phyloP scores from a whole-genome alignment of 192 early-diverging fungal species.

The Coemansia sp. region DNA sequence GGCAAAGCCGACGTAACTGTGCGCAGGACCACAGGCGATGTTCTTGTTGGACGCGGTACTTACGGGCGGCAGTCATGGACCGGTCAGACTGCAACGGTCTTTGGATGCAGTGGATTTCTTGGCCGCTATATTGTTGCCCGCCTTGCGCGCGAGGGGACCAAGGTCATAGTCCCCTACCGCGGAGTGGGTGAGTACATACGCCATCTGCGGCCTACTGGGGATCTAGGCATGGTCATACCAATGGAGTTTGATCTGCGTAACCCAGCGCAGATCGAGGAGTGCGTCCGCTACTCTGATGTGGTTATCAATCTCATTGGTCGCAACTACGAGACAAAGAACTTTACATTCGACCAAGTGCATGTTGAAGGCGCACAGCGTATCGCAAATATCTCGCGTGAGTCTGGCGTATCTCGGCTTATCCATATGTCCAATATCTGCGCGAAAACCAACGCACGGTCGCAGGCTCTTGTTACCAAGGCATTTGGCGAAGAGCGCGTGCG shows the following conservation, averaged over 20 bases:
- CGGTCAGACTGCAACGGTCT: constrained; percentile 91
- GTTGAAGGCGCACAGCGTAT: constrained; percentile 78
- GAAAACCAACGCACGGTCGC: constrained; percentile 67
- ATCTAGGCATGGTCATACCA: constrained; percentile 90
- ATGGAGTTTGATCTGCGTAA: constrained; percentile 90
- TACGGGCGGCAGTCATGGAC: constrained; percentile 78
- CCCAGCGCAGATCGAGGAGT: constrained; percentile 76
- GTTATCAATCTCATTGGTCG: constrained; percentile 94
- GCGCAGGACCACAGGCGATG: constrained; percentile 48
- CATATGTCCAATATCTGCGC: constrained; percentile 90
- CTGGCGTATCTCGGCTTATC: constrained; percentile 81
- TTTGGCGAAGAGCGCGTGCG: constrained; percentile 87
- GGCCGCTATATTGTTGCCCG: constrained; percentile 92
- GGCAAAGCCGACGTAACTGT: constrained; percentile 50
- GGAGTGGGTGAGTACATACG: constrained; percentile 79
- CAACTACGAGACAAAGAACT: constrained; percentile 94
- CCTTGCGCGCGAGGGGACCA: constrained; percentile 87
- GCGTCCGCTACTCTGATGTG: constrained; percentile 89
- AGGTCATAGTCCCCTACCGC: constrained; percentile 89
- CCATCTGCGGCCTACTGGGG: constrained; percentile 89
- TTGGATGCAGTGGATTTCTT: constrained; percentile 94
- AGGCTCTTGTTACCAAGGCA: constrained; percentile 85
- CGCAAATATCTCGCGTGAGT: constrained; percentile 74
- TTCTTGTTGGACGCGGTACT: constrained; percentile 58
- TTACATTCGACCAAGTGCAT: constrained; percentile 80